Percentiles rank a stretch among this genome's conserved stretches.
Conservation (phyloP, 2,329 filamentous ascomycete species). For the Lachnellula suecica region DNA sequence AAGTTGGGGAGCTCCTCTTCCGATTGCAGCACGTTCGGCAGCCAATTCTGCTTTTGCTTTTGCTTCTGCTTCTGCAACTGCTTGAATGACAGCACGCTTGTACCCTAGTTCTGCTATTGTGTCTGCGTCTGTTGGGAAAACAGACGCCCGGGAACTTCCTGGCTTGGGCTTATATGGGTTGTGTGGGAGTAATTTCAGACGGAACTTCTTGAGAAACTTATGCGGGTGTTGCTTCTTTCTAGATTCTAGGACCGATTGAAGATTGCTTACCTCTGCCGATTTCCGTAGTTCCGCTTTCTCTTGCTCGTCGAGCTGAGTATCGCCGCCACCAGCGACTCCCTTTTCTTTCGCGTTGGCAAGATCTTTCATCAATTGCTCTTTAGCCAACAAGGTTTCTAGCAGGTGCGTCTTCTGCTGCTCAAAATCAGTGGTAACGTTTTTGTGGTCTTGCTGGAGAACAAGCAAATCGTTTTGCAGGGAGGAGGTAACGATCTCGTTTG, state of each 20-base stretch:
- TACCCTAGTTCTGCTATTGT: no score
- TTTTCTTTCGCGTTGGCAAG: constrained; percentile 35
- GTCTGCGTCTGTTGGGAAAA: no score
- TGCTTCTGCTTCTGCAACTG: neutral
- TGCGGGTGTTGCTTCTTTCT: neutral
- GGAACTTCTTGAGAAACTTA: neutral
- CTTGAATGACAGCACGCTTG: neutral
- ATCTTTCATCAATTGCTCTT: constrained; percentile 58
- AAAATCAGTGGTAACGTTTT: constrained; percentile 48
- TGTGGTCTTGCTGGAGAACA: constrained; percentile 50
- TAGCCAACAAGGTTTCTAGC: constrained; percentile 57
- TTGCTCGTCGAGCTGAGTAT: constrained; percentile 2
- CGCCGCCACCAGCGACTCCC: constrained; percentile 6
- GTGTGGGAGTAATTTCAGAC: neutral
- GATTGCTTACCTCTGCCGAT: constrained; percentile 57
- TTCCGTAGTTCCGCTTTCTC: constrained; percentile 38
- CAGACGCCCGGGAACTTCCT: neutral
- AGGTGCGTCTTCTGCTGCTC: constrained; percentile 60
- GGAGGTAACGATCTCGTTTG: constrained; percentile 57
- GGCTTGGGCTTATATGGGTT: neutral
- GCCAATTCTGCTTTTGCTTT: neutral
- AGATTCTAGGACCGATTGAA: no score
- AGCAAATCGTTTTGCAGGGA: constrained; percentile 60
- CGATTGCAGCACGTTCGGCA: constrained; percentile 13
- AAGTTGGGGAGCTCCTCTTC: neutral